These are phyloP conservation scores for Daucus carota DNA, from an alignment of 129 eudicot species.

Conservation along the genomic window DNA sequence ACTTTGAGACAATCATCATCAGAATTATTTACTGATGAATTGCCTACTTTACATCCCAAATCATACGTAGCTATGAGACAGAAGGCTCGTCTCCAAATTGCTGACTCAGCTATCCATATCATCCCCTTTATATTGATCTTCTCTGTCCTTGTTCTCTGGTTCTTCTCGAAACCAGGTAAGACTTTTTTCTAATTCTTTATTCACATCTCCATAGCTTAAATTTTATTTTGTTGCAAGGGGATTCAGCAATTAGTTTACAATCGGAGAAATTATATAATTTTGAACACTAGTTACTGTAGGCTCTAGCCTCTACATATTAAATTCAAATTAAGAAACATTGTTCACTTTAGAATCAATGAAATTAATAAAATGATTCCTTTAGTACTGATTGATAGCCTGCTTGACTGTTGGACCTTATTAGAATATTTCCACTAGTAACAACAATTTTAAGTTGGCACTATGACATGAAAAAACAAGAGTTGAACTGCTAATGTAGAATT, in stretches of 20 bases:
- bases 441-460: background rate
- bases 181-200: background rate
- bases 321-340: background rate
- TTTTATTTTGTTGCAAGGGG: background rate
- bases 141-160: slow-evolving; percentile 2
- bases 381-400: background rate
- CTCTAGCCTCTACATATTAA: background rate
- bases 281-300: background rate
- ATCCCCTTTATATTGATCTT: slow-evolving; percentile 10
- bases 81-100: background rate
- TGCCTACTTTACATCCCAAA: slow-evolving; percentile 6
- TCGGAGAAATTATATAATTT: background rate
- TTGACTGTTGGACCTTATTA: background rate
- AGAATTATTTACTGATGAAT: background rate
- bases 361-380: background rate
- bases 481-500: background rate
- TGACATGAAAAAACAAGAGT: background rate
- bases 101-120: background rate
- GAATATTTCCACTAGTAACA: background rate
- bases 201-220: background rate
- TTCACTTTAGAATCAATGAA: background rate
- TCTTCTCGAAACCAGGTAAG: slow-evolving; percentile 10
- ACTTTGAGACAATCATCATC: background rate
- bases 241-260: background rate
- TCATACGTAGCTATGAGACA: slow-evolving; percentile 1